Base-by-base conservation (phyloP, 2,329 filamentous ascomycete species). In the Aspergillus transmontanensis region DNA sequence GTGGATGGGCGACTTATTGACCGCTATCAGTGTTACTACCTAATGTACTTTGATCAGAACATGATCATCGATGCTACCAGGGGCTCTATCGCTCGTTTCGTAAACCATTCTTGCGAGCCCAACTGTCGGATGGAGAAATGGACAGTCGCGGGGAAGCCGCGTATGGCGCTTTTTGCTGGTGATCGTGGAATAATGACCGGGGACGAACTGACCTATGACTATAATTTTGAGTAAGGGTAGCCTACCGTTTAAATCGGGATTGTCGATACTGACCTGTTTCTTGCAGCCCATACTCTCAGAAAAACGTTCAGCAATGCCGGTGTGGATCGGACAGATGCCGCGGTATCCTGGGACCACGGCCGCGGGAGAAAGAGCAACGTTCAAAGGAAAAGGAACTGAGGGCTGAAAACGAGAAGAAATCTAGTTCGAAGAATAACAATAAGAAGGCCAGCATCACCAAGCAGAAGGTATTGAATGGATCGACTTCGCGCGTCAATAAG, bases 61-160 rank as follows among this genome's bases (percentile, higher is more conserved):
- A 95, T 98, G 89, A 96, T 98, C 72, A 96, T 99, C 68, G 95
- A 99, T 81, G 95, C 94, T 39, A 97, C 94, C 32, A 93, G 92
- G 61, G 95, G 95, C 72, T 96, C 92, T 68, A 96, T 98, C 78
- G 94, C 95, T 72, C 91, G 95, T 61, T 99, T 99, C 77, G 94
- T 99, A 76, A 99, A 99, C 76, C 95, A 99, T 78, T 97, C 93
- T 21, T 99, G 95, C 80, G 90, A 92, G 62, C 95, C 95, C 3
- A 99, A 99, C 75, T 98, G 94, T 79, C 88, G 91, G 66, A 98
- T 99, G 94, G 93, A 96, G 73, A 98, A 97, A 78, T 97, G 93
- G 93, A 94, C 94, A 65, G 95, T 99, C 60, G 89, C 89, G 56
- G 94, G 94, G 32, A 93, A 96, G 76, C 94, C 94, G 48, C 89